A percentile compares a stretch with the other conserved stretches of the same genome.
These are phyloP conservation scores for Plasmodiophora brassicae DNA, from an alignment of 208 protist genomes.

Conservation along the genomic window DNA sequence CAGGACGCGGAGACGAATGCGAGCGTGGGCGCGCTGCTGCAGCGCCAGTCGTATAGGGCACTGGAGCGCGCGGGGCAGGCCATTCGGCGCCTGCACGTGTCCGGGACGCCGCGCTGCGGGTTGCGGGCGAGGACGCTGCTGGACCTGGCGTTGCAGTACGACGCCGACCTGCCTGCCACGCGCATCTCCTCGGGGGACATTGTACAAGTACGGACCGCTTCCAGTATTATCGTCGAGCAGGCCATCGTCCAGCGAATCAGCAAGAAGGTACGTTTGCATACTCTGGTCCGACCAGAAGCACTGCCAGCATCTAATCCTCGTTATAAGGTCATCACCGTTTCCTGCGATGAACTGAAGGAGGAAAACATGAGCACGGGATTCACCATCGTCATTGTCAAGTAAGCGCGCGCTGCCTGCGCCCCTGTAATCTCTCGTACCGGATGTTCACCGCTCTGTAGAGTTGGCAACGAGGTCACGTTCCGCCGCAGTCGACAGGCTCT, in stretches of 20 bases:
- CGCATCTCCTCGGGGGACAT: background rate
- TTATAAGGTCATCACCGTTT: background rate
- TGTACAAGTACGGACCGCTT: background rate
- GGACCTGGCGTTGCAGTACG: background rate
- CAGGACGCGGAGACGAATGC: background rate
- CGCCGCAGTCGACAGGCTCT: background rate
- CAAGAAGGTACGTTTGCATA: background rate
- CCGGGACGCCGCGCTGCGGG: background rate
- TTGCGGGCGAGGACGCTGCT: background rate
- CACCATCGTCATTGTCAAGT: background rate
- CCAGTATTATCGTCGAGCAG: background rate
- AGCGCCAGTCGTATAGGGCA: background rate
- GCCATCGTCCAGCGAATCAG: background rate
- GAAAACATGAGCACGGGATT: background rate
- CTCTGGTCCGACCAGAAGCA: background rate
- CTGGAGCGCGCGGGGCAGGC: background rate
- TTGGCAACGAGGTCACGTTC: background rate
- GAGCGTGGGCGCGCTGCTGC: background rate
- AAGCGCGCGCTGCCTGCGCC: background rate
- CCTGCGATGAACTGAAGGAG: no score
- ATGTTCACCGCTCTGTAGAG: background rate
- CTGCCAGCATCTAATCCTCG: background rate
- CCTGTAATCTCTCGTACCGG: background rate
- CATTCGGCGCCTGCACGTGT: background rate
- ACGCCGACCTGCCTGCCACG: background rate